Base-by-base conservation (phyloP, 129 eudicot genomes). In the Flaveria linearis region DNA sequence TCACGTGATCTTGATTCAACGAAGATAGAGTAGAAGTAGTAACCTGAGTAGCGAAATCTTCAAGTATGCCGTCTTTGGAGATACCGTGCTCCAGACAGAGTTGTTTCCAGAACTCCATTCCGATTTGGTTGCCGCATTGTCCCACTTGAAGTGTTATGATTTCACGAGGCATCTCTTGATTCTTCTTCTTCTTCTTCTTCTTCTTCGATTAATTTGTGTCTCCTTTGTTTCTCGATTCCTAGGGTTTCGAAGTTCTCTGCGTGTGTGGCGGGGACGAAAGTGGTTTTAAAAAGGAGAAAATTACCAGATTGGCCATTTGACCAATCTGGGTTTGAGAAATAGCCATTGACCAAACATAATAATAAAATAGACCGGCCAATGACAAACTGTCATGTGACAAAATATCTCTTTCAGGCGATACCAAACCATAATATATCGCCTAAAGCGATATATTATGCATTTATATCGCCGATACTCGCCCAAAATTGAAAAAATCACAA, bases 81-180 rank as follows among this genome's bases (percentile, higher is more conserved):
- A 95, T 95, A 20, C 99, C 99, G 71, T 95, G 99, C 75, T 95
- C 97, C 72, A 91, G 86, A 73, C 99, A 95, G 47, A 95, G 99
- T 70, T 95, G 97, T 69, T 95, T 95, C 99, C 99, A 95, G 80
- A 95, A 95, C 90, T 95, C 99, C 99, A 95, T 95, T 1, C 97
- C 99, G 89, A 95, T 95, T 88, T 95, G 99, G 69, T 95, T 95
- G 41, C 99, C 99, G 73, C 99, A 95, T 89, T 95, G 99, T 76
- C 99, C 99, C 1, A 95, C 99, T 82, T 95, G 99, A 47, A 95
- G 76, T 16, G 99, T 95, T 5, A 95, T 95, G 9, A 95, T 95
- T 73, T 95, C 99, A 71, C 97, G 67, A 69, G 97, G 99, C 99
- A 95, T 89, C 77, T 83, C 78, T 43, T 71, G 36, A 11, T 28